Conservation (phyloP, 2,329 filamentous ascomycete genomes). For the Chaetomiaceae sp. region DNA sequence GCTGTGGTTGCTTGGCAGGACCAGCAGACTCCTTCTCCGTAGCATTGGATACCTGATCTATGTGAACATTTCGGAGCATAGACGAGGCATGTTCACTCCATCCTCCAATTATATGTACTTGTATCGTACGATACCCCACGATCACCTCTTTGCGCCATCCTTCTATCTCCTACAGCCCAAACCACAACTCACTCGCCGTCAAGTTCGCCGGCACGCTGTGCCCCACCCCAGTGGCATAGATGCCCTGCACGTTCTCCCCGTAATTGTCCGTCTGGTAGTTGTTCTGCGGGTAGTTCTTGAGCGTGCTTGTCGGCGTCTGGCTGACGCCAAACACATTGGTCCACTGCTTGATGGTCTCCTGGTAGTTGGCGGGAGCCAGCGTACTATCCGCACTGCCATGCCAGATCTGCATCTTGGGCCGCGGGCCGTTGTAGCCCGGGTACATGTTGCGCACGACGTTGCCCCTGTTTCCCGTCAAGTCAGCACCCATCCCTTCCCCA, state of each 20-base stretch:
- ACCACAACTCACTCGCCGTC: constrained; percentile 32
- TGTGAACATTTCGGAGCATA: too few relatives aligned
- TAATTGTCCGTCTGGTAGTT: constrained; percentile 39
- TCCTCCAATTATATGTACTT: too few relatives aligned
- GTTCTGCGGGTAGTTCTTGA: constrained; percentile 33
- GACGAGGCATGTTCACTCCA: too few relatives aligned
- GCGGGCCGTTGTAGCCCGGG: constrained; percentile 37
- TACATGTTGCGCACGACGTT: constrained; percentile 40
- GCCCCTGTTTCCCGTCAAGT: constrained; percentile 38
- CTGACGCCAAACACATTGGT: constrained; percentile 37
- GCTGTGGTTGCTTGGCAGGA: background rate
- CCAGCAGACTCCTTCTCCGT: too few relatives aligned
- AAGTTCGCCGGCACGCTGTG: constrained; percentile 27
- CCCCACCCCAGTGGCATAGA: constrained; percentile 29
- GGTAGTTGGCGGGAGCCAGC: constrained; percentile 48
- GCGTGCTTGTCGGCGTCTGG: constrained; percentile 29
- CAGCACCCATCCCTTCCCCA: too few relatives aligned
- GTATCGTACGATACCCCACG: too few relatives aligned
- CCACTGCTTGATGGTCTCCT: constrained; percentile 54
- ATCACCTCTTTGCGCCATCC: background rate
- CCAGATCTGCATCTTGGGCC: constrained; percentile 57
- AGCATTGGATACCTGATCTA: too few relatives aligned
- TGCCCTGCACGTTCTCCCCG: constrained; percentile 35
- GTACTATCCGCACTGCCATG: constrained; percentile 52
- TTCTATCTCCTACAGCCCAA: constrained; percentile 26